Evolutionary conservation across 148 eudicot species (phyloP).

Genomic region (Beta vulgaris): DNA sequence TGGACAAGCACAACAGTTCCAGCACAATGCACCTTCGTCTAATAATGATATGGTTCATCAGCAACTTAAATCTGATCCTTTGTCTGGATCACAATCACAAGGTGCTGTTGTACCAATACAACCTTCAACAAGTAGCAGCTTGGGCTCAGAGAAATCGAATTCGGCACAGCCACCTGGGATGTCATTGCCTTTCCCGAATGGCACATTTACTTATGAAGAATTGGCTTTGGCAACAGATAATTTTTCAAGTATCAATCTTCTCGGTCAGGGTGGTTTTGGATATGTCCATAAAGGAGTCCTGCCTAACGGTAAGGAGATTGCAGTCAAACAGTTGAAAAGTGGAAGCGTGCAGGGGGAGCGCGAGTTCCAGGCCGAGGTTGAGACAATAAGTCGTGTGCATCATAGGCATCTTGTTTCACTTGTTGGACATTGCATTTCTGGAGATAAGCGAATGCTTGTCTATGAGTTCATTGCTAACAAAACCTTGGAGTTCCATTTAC

Average conservation of each 20-base stretch:
- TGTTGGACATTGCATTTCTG: conserved; percentile 72
- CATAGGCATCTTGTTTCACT: conserved; percentile 77
- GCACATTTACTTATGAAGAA: conserved; percentile 63
- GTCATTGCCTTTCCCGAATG: conserved; percentile 28
- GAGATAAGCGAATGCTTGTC: conserved; percentile 58
- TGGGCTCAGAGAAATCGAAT: conserved; percentile 34
- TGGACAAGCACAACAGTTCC: conserved; percentile 34
- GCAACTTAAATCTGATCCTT: conserved; percentile 24
- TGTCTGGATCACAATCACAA: conserved; percentile 27
- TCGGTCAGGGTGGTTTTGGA: conserved; percentile 87
- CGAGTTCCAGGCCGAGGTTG: conserved; percentile 90
- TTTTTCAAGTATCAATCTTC: conserved; percentile 57
- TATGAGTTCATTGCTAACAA: conserved; percentile 76
- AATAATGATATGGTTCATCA: conserved; percentile 17
- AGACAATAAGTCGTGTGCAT: conserved; percentile 68
- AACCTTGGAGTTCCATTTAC: conserved; percentile 75
- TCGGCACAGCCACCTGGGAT: conserved; percentile 24
- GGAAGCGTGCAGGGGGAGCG: conserved; percentile 90
- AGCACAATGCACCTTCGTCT: conserved; percentile 29
- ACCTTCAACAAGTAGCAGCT: conserved; percentile 31
- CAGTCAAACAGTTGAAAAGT: conserved; percentile 66
- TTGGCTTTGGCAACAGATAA: conserved; percentile 57
- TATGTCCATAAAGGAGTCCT: conserved; percentile 69
- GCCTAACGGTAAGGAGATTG: conserved; percentile 61
- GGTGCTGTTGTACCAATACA: conserved; percentile 28